Evolutionary conservation across 371 early-diverging fungal genomes (phyloP).

Genomic region (Mortierella polycephala): DNA sequence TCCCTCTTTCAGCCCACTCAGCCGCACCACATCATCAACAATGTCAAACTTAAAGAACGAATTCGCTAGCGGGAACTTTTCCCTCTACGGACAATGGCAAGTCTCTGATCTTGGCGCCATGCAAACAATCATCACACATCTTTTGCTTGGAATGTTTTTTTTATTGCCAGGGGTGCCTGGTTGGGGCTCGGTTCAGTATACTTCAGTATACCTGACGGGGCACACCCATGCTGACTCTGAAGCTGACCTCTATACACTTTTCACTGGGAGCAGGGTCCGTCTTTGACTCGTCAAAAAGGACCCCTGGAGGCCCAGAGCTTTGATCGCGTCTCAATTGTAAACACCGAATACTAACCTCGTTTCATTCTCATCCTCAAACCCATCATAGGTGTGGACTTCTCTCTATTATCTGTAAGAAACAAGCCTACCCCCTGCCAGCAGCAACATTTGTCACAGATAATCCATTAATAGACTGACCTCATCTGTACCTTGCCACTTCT

Average conservation of each 20-base stretch:
- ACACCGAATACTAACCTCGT: constrained; percentile 1
- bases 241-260: too few relatives aligned
- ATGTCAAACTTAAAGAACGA: constrained; percentile 31
- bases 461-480: not conserved
- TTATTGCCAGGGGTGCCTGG: too few relatives aligned
- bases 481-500: not conserved
- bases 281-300: not conserved
- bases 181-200: too few relatives aligned
- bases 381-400: constrained; percentile 32
- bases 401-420: constrained; percentile 34
- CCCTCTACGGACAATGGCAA: constrained; percentile 54
- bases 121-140: not conserved
- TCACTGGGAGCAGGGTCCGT: too few relatives aligned
- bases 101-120: not conserved
- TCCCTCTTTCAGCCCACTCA: not conserved
- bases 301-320: too few relatives aligned
- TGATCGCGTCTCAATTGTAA: not conserved
- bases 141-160: too few relatives aligned
- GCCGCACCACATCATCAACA: not conserved
- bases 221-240: too few relatives aligned
- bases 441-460: too few relatives aligned
- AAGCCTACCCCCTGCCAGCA: not conserved
- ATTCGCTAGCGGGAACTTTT: constrained; percentile 49
- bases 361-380: not conserved
- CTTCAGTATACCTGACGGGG: too few relatives aligned